Conservation (phyloP, 2,329 filamentous ascomycete species). For the Alternaria novae-zelandiae region DNA sequence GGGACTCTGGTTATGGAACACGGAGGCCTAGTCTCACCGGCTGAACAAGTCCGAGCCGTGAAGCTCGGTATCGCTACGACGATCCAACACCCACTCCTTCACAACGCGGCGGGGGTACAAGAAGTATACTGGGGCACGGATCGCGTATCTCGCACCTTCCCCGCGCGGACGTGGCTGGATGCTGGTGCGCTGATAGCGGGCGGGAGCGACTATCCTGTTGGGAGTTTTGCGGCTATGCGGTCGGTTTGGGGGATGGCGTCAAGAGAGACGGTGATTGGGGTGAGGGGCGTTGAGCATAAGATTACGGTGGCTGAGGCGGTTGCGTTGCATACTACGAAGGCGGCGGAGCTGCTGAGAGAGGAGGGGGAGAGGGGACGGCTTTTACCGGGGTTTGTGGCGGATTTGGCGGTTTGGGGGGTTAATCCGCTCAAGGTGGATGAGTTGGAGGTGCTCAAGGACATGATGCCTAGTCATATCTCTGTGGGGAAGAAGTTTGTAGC, state of each 20-base stretch:
- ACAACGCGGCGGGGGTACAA: neutral
- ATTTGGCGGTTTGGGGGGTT: neutral
- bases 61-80: accelerated
- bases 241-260: neutral
- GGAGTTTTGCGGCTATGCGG: neutral
- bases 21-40: neutral
- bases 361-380: neutral
- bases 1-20: neutral
- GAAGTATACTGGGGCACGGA: neutral
- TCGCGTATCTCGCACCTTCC: neutral
- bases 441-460: neutral
- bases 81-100: neutral
- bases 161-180: neutral
- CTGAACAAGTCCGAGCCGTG: neutral
- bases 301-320: neutral
- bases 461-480: neutral
- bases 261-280: neutral
- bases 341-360: neutral
- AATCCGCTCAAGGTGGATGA: neutral
- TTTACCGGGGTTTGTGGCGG: neutral
- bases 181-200: neutral
- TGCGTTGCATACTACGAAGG: neutral
- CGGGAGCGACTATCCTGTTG: neutral
- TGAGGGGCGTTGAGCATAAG: neutral
- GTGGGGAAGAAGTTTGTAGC: neutral